phyloP scores from a whole-genome alignment of 345 rosid species.

The Bruguiera sexangula region DNA sequence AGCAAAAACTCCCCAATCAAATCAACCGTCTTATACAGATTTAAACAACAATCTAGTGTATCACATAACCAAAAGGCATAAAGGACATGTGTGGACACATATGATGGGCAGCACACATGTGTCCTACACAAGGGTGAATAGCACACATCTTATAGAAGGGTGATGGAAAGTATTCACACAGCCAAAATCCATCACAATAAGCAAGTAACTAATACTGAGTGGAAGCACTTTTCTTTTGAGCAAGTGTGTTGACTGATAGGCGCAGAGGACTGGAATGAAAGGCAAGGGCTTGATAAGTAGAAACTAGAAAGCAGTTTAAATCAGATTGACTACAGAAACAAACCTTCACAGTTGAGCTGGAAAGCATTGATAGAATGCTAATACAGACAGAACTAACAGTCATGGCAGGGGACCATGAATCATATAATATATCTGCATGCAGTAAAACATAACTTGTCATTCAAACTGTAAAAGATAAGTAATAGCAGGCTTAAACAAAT shows the following conservation, averaged over 20 bases:
- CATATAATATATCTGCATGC: slow-evolving; percentile 80
- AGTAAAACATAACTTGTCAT: slow-evolving; percentile 13
- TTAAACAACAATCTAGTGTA: not conserved
- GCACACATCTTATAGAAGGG: not conserved
- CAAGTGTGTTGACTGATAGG: not conserved
- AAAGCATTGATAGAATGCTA: slow-evolving; percentile 97
- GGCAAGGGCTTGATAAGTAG: too few relatives aligned
- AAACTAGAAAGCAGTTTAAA: not conserved
- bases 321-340: not conserved
- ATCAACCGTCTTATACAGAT: not conserved
- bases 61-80: not conserved
- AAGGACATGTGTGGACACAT: not conserved
- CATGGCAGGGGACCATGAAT: slow-evolving; percentile 99
- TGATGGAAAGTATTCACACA: not conserved
- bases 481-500: slow-evolving; percentile 2
- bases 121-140: too few relatives aligned
- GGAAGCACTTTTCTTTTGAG: not conserved
- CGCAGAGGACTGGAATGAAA: too few relatives aligned
- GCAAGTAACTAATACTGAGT: not conserved
- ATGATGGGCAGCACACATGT: too few relatives aligned
- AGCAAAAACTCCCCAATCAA: slow-evolving; percentile 15
- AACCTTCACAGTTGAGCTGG: slow-evolving; percentile 95
- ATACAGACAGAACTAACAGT: slow-evolving; percentile 95
- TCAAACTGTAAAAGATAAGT: slow-evolving; percentile 10
- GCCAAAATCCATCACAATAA: not conserved